Evolutionary conservation across 23 red algal species (phyloP), one percentile per base, ranked within the genome.

Genomic region (Gracilaria domingensis): DNA sequence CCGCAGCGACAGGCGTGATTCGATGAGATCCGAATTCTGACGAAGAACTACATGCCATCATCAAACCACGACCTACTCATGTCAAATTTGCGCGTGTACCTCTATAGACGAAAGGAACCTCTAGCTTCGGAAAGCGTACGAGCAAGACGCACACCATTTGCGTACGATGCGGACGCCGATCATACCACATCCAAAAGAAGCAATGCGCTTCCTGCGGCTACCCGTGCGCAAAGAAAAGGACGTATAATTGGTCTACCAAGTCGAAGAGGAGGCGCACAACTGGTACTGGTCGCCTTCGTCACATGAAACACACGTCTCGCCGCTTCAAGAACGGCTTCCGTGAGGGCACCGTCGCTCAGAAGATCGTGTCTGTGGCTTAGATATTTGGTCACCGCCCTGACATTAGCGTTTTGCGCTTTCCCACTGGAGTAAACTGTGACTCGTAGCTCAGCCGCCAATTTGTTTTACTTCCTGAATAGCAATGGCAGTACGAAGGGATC

Each of bases 241-340:
- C 91, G 23, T 99, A 90, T 80, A 99, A 99, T 80, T 99, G 97
- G 97, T 88, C 82, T 12, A 69, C 65, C 40, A 99, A 99, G 94
- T 85, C 83, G n/a, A 99, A 96, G 89, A 87, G 97, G 76, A 87
- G 97, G 69, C 79, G 97, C 34, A 99, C 97, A 0, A 96, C 93
- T 8, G 97, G 97, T 14, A 99, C 97, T 20, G 97, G 97, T 49
- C 93, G 97, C 56, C 92, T 90, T 58, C 91, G 85, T 30, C 91
- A 99, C 83, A 12, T 99, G 74, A 93, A 88, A 62, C 84, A 93
- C 76, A 81, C 96, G 71, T 6, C 89, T 49, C 84, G 97, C 48
- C 93, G 97, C 71, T 99, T 96, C 86, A 95, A 95, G 86, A 99
- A 96, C 88, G 93, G 89, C 71, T 99, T 99, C 92, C 93, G 97